These are phyloP conservation scores for Hansfordia pulvinata DNA, from an alignment of 2,329 filamentous ascomycete species.

Conservation along the genomic window DNA sequence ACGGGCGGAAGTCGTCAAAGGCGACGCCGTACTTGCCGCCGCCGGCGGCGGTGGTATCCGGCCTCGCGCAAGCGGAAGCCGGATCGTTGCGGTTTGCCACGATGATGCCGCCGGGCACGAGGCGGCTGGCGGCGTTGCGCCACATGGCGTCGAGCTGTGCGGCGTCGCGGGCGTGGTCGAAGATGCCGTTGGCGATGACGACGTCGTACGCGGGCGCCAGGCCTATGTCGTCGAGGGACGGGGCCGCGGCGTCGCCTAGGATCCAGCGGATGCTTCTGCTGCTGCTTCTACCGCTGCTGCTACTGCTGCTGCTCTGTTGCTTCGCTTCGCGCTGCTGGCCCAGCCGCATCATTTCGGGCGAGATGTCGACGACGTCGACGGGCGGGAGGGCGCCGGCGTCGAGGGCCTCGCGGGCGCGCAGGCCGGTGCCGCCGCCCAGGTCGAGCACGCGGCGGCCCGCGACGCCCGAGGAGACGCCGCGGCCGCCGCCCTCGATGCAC, in stretches of 20 bases:
- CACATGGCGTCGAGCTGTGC: slow-evolving; percentile 7
- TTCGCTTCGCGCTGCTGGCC: neutral
- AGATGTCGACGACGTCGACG: slow-evolving; percentile 3
- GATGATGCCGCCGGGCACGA: slow-evolving; percentile 9
- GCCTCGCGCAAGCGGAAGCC: too few relatives aligned
- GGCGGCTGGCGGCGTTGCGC: slow-evolving; percentile 3
- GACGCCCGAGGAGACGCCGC: too few relatives aligned
- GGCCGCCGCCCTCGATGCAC: too few relatives aligned
- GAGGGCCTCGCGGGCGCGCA: slow-evolving; percentile 2
- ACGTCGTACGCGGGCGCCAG: slow-evolving; percentile 7
- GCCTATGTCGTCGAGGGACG: slow-evolving; percentile 3
- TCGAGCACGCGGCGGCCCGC: slow-evolving; percentile 1
- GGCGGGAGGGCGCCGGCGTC: slow-evolving; percentile 1
- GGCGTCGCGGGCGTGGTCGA: slow-evolving; percentile 5
- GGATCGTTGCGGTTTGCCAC: too few relatives aligned
- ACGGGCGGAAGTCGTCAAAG: too few relatives aligned
- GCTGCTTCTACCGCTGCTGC: too few relatives aligned
- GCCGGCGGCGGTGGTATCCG: too few relatives aligned
- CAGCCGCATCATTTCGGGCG: slow-evolving; percentile 1
- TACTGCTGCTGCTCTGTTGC: too few relatives aligned
- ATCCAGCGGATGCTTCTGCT: too few relatives aligned
- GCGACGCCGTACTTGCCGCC: too few relatives aligned
- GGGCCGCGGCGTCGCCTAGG: slow-evolving; percentile 6
- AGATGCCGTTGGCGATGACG: slow-evolving; percentile 8
- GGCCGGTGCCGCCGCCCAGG: slow-evolving; percentile 2